Base-by-base conservation (phyloP, 306 rosid genomes). In the Vachellia pachyceras region DNA sequence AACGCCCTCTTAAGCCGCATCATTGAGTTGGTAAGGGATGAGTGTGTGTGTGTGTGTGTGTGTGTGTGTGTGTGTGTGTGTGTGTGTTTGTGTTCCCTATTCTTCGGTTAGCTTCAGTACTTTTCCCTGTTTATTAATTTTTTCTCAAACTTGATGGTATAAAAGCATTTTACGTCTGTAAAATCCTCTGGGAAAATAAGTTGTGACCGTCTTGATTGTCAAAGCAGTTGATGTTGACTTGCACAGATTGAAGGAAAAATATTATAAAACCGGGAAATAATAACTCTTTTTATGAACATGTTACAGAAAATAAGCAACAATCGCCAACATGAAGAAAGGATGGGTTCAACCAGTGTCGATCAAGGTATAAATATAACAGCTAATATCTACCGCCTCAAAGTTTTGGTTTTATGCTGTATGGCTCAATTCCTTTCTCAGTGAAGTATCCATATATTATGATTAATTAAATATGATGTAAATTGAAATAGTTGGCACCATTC, bases 241-340 rank as follows among this genome's bases (percentile, higher is more conserved):
- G 13, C 44, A 40, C 72, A 45, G 69, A 41, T 65, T 58, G 20
- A 29, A 52, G 68, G 83, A 61, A 55, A 72, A 82, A 80, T 40
- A 88, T 87, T 94, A 88, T 80, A 74, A 85, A 90, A 78, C 77
- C 81, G 23, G 81, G 88, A 58, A 84, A 79, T 65, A 87, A 80
- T 22, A 57, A 78, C 72, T 60, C 73, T 77, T 42, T 72, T 81
- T 83, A 75, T 54, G 80, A 83, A 57, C 61, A 69, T 63, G 10
- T 41, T 40, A 13, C 23, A 39, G 69, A 47, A 69, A 79, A 15
- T 72, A 58, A n/a, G n/a, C n/a, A n/a, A n/a, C n/a, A n/a, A n/a
- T n/a, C n/a, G n/a, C 78, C 25, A 58, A 83, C 73, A 29, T 77
- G 77, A 82, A 79, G 64, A 83, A 83, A 73, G 83, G 86, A 78